phyloP scores from a whole-genome alignment of 495 filamentous ascomycete species.

The Trichocladium antarcticum region DNA sequence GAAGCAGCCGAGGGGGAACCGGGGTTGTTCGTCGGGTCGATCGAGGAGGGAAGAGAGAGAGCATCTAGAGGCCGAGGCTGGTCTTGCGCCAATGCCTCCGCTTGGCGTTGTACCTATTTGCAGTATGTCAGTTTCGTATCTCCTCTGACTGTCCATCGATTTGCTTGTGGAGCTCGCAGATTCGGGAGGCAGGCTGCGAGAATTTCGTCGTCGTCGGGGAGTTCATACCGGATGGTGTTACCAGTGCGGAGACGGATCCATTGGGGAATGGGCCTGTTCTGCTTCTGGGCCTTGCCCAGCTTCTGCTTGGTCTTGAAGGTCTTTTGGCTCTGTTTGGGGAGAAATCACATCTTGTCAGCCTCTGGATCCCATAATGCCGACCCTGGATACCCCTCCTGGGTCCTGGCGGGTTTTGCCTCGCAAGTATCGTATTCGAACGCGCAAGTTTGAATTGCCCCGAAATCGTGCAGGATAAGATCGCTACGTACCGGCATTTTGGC shows the following conservation, averaged over 20 bases:
- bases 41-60: conserved; percentile 17
- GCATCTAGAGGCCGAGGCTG: conserved; percentile 85
- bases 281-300: conserved; percentile 99
- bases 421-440: not conserved
- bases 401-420: not conserved
- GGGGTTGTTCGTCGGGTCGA: conserved; percentile 19
- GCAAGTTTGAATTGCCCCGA: not conserved
- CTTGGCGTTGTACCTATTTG: conserved; percentile 94
- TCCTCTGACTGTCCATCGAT: not conserved
- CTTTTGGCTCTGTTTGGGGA: conserved; percentile 76
- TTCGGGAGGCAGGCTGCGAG: not conserved
- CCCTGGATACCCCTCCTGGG: conserved; percentile 1
- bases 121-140: not conserved
- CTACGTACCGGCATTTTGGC: conserved; percentile 77
- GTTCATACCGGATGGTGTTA: conserved; percentile 91
- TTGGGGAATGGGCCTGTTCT: conserved; percentile 98
- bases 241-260: conserved; percentile 97
- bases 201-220: conserved; percentile 1
- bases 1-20: conserved; percentile 5
- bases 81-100: conserved; percentile 99
- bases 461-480: not conserved
- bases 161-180: not conserved
- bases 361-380: not conserved
- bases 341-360: conserved; percentile 14
- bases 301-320: conserved; percentile 99